These are phyloP conservation scores for Delphinella strobiligena DNA, from an alignment of 2,329 filamentous ascomycete species.

Conservation along the genomic window DNA sequence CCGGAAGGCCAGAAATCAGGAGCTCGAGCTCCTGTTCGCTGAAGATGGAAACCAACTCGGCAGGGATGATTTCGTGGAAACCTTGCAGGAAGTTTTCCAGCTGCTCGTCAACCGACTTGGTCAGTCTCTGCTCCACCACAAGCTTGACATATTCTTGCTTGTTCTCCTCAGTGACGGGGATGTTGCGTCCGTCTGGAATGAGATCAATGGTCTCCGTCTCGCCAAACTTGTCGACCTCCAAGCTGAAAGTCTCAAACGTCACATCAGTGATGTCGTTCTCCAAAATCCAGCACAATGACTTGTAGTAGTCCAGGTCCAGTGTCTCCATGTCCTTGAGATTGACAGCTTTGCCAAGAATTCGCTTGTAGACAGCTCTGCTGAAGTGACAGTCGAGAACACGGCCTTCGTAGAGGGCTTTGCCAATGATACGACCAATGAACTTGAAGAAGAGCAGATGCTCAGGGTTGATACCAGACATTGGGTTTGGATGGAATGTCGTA, in stretches of 20 bases:
- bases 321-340: constrained; percentile 99
- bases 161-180: constrained; percentile 92
- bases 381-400: constrained; percentile 97
- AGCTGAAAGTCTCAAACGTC: constrained; percentile 89
- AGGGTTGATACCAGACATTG: constrained; percentile 82
- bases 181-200: constrained; percentile 75
- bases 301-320: constrained; percentile 97
- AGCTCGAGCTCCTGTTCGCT: constrained; percentile 96
- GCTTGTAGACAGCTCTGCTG: constrained; percentile 96
- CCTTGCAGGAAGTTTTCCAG: constrained; percentile 85
- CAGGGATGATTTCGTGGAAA: constrained; percentile 96
- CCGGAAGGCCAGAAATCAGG: constrained; percentile 88
- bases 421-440: constrained; percentile 96
- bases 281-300: constrained; percentile 95
- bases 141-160: constrained; percentile 95
- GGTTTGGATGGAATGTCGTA: constrained; percentile 97
- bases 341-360: constrained; percentile 85
- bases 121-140: constrained; percentile 86
- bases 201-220: constrained; percentile 80
- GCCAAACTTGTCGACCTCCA: constrained; percentile 89
- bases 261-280: constrained; percentile 98
- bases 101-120: constrained; percentile 86
- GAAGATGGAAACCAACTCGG: constrained; percentile 90
- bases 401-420: constrained; percentile 93
- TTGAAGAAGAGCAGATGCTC: constrained; percentile 98